These are phyloP conservation scores for Penicillium janthinellum DNA, from an alignment of 2,329 filamentous ascomycete species.

Conservation along the genomic window DNA sequence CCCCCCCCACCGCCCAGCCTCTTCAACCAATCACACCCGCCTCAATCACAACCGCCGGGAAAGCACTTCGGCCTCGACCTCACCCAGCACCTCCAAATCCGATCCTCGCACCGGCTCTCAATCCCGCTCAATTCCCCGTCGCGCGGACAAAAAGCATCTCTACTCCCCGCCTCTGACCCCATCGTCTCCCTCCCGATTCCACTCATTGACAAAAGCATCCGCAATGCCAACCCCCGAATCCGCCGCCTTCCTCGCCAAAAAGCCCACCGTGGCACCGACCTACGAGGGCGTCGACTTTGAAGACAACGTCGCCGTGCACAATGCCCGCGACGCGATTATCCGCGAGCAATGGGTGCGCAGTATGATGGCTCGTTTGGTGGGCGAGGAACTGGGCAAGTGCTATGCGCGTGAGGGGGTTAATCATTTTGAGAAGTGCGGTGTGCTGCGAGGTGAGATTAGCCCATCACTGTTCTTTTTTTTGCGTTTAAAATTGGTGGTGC, in stretches of 20 bases:
- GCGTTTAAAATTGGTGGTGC: too few relatives aligned
- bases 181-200: background rate
- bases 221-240: constrained; percentile 68
- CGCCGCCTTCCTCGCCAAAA: constrained; percentile 64
- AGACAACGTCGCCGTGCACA: constrained; percentile 64
- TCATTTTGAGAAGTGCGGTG: constrained; percentile 68
- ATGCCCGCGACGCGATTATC: constrained; percentile 66
- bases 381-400: constrained; percentile 69
- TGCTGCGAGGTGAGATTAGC: constrained; percentile 60
- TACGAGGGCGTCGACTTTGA: constrained; percentile 69
- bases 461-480: constrained; percentile 1
- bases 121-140: constrained; percentile 1
- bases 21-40: constrained; percentile 30
- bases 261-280: constrained; percentile 65
- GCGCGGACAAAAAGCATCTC: background rate
- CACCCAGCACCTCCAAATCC: constrained; percentile 11
- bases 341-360: constrained; percentile 69
- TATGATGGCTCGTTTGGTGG: constrained; percentile 68
- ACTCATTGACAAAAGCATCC: constrained; percentile 11
- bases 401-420: constrained; percentile 67
- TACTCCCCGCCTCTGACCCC: background rate
- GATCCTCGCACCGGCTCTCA: constrained; percentile 5
- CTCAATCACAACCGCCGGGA: constrained; percentile 28
- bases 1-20: constrained; percentile 23
- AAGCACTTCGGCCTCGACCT: constrained; percentile 21